Percentiles rank a stretch among this genome's conserved stretches.
Conservation (phyloP, 768 basidiomycete genomes). For the Suillus ampliporus region DNA sequence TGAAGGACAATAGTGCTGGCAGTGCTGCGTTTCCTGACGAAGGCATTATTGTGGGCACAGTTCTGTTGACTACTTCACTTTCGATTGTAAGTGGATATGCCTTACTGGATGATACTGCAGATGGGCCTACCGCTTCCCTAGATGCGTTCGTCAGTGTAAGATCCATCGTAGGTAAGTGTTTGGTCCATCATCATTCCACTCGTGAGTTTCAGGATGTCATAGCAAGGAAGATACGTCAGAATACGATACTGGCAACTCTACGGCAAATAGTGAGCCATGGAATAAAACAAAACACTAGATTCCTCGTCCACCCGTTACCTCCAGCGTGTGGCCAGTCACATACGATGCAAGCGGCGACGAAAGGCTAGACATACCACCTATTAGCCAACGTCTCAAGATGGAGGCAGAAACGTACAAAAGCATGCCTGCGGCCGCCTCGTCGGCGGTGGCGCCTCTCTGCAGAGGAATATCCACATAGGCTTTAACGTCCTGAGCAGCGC, state of each 20-base stretch:
- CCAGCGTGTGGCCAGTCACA: slow-evolving; percentile 82
- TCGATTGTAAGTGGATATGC: not conserved
- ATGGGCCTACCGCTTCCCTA: not conserved
- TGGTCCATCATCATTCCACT: not conserved
- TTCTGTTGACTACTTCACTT: too few relatives aligned
- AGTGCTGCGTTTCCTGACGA: too few relatives aligned
- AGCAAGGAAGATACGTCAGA: not conserved
- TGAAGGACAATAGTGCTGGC: too few relatives aligned
- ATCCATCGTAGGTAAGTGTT: not conserved
- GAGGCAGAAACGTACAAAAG: slow-evolving; percentile 65
- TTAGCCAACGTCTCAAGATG: not conserved
- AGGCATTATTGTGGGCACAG: too few relatives aligned
- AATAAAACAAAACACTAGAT: slow-evolving; percentile 48
- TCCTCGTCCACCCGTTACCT: slow-evolving; percentile 82
- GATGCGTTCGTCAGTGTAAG: not conserved
- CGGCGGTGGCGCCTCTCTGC: slow-evolving; percentile 65
- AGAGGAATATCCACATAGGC: slow-evolving; percentile 64
- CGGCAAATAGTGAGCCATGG: not conserved
- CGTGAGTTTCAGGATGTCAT: not conserved
- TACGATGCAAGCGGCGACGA: slow-evolving; percentile 81
- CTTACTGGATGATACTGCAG: not conserved
- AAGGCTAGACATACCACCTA: slow-evolving; percentile 50
- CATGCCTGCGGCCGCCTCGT: slow-evolving; percentile 77
- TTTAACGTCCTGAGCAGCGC: slow-evolving; percentile 45
- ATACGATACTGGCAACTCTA: too few relatives aligned